These are phyloP conservation scores for Pseudogymnoascus destructans DNA, from an alignment of 2,329 filamentous ascomycete genomes.

Conservation along the genomic window DNA sequence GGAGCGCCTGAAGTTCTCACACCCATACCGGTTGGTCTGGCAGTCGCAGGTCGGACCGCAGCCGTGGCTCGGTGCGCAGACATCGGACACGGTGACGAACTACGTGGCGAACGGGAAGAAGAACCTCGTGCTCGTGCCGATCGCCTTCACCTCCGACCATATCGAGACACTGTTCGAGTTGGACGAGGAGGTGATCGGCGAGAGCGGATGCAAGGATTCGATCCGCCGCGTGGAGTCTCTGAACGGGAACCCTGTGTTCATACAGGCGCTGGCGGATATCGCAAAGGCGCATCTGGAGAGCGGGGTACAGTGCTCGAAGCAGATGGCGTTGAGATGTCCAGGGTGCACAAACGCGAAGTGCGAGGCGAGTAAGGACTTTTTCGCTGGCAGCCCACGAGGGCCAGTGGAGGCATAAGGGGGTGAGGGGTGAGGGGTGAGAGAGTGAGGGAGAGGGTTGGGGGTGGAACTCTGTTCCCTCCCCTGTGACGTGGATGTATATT, in stretches of 20 bases:
- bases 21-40: constrained; percentile 92
- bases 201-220: constrained; percentile 61
- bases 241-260: constrained; percentile 85
- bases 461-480: background rate
- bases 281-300: constrained; percentile 66
- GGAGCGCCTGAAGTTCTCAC: constrained; percentile 72
- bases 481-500: background rate
- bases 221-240: constrained; percentile 86
- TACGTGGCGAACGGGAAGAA: constrained; percentile 87
- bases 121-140: constrained; percentile 81
- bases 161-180: constrained; percentile 95
- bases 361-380: constrained; percentile 60
- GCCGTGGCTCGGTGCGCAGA: constrained; percentile 92
- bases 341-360: constrained; percentile 87
- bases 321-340: constrained; percentile 86
- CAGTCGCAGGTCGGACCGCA: constrained; percentile 95
- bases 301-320: constrained; percentile 55
- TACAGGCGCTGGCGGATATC: constrained; percentile 75
- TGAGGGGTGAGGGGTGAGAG: background rate
- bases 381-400: constrained; percentile 22
- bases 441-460: background rate
- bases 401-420: background rate
- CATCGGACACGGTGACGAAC: constrained; percentile 70
- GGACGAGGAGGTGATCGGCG: constrained; percentile 87
- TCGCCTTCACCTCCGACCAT: constrained; percentile 97